Evolutionary conservation across 176 grass and related monocot genomes (phyloP), one percentile per base, ranked within the genome.

Genomic region (Elaeis guineensis): DNA sequence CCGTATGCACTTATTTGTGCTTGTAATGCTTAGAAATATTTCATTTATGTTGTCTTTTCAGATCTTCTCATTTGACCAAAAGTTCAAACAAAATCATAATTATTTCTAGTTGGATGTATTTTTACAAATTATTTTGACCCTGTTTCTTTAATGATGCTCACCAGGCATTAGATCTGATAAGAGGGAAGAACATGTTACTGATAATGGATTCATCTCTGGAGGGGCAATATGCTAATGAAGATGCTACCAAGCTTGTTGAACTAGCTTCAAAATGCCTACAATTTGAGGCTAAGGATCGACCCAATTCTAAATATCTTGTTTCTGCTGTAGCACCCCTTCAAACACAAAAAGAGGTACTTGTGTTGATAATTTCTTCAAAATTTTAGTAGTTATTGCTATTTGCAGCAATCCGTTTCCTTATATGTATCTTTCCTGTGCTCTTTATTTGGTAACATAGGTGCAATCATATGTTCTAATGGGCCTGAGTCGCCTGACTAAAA

Each of bases 201-300:
- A 70, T 98, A 64, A 98, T 98, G 80, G 93, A 98, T 78, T 98
- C 93, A 54, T 98, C 93, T 25, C 66, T 98, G 66, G 93, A 98
- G 68, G 93, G 93, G n/a, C 93, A 98, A 70, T 98, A 98, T 76
- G 87, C 87, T 25, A 89, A 92, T 59, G 93, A 98, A 61, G 93
- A 98, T 83, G 93, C 93, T 72, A 81, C 93, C 16, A 98, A 98
- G 65, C 49, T 98, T 56, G 82, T 98, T 21, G 88, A 98, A 59
- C 84, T 98, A 80, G 72, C 93, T 59, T 98, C 93, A 12, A 98
- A 98, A 67, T 98, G 93, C 69, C 74, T 98, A 69, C 93, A 98
- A 64, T 89, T 98, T 73, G 93, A 98, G 73, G 79, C 93, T 64
- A 98, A 88, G 80, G 93, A 98, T 58, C 75, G 93, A 58, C 93